These are phyloP conservation scores for Chytridiales sp. DNA, from an alignment of 371 early-diverging fungal genomes.

Conservation along the genomic window DNA sequence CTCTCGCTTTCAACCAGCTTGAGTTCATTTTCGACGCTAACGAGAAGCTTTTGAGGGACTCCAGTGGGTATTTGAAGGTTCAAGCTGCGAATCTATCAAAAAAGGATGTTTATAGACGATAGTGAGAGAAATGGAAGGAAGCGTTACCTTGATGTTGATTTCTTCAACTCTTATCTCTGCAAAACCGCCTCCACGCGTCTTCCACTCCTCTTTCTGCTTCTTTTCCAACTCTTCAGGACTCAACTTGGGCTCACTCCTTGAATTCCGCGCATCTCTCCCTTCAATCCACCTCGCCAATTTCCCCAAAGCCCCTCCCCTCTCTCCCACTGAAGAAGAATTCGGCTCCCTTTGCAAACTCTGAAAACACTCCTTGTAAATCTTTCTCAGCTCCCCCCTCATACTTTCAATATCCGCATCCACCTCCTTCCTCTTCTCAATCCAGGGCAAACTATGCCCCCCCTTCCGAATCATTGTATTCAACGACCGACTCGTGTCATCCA, in stretches of 20 bases:
- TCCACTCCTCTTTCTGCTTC: not conserved
- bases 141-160: constrained; percentile 27
- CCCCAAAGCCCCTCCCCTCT: not conserved
- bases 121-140: not conserved
- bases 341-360: not conserved
- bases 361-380: constrained; percentile 21
- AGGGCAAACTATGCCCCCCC: constrained; percentile 50
- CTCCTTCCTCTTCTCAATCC: constrained; percentile 53
- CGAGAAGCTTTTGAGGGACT: constrained; percentile 15
- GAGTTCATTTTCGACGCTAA: constrained; percentile 7
- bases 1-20: too few relatives aligned
- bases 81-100: constrained; percentile 23
- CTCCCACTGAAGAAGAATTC: not conserved
- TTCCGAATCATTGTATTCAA: constrained; percentile 55
- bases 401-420: constrained; percentile 43
- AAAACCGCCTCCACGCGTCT: constrained; percentile 23
- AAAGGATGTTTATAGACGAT: not conserved
- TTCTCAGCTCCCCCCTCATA: constrained; percentile 34
- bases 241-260: not conserved
- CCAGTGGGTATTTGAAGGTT: constrained; percentile 29
- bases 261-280: not conserved
- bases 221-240: not conserved
- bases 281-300: not conserved
- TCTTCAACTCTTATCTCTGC: constrained; percentile 22
- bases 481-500: constrained; percentile 47